phyloP scores from a whole-genome alignment of 257 asterid species.

The Solanum pennellii region DNA sequence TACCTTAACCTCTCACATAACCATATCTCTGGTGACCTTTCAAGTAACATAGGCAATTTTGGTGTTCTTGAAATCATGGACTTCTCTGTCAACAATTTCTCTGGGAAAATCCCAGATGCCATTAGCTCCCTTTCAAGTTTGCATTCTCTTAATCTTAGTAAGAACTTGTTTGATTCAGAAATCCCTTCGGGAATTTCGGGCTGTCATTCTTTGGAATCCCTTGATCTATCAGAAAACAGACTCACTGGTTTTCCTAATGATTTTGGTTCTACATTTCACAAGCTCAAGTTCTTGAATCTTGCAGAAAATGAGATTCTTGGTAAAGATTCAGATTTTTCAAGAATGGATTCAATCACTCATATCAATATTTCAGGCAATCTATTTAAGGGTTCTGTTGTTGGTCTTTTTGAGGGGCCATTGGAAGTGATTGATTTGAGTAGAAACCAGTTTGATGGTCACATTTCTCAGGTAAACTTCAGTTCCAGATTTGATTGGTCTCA shows the following conservation, averaged over 20 bases:
- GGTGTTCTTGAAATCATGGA: constrained; percentile 63
- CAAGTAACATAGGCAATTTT: constrained; percentile 74
- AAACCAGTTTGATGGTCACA: constrained; percentile 75
- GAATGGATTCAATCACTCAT: constrained; percentile 32
- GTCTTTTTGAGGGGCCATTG: constrained; percentile 45
- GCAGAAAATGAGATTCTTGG: constrained; percentile 55
- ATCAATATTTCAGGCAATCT: constrained; percentile 70
- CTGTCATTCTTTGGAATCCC: constrained; percentile 39
- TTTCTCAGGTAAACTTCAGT: constrained; percentile 65
- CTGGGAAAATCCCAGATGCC: constrained; percentile 72
- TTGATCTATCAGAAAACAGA: constrained; percentile 64
- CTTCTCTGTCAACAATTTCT: constrained; percentile 66
- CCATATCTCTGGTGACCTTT: constrained; percentile 36
- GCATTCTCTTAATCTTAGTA: constrained; percentile 45
- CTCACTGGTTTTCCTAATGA: constrained; percentile 47
- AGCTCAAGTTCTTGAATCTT: constrained; percentile 46
- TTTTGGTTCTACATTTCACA: constrained; percentile 55
- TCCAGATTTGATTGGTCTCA: constrained; percentile 48
- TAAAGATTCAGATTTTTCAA: constrained; percentile 48
- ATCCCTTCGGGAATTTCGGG: constrained; percentile 51
- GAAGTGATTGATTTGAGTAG: constrained; percentile 84
- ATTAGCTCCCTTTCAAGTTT: constrained; percentile 51
- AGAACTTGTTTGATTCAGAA: constrained; percentile 42
- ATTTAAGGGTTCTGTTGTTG: constrained; percentile 64
- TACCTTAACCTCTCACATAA: constrained; percentile 64